Base-by-base conservation (phyloP, 768 basidiomycete genomes). In the Mycena vitilis region DNA sequence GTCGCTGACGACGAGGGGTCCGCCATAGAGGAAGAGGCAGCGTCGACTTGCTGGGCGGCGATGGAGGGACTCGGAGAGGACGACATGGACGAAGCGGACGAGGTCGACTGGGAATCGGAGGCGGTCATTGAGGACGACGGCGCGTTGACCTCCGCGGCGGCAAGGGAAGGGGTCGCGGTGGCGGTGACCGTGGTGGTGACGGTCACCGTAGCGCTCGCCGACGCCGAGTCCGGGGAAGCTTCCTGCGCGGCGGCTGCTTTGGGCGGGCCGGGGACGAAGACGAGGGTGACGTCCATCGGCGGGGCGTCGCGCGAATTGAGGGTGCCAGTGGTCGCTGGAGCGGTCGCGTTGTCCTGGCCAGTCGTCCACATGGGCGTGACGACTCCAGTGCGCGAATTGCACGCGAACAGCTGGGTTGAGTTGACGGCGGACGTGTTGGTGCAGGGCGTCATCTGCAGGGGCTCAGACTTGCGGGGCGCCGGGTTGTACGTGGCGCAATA, bases 401-500 rank as follows among this genome's bases (percentile, higher is more conserved):
- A 93, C 38, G 83, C 77, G 76, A 93, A 94, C 6, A 80, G 70
- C 75, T 94, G 92, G 69, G 72, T 85, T 80, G 52, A 45, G 58
- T 57, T 5, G 30, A 30, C 5, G 2, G 30, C 30, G 51, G 63
- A 66, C 18, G 49, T 18, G 58, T 71, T 68, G 30, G 67, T 68
- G 71, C 89, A 93, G 11, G 73, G 74, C 57, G 82, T 76, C 75
- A 87, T 82, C 7, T 82, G 84, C 74, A 93, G 80, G 5, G 86
- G 84, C n/a, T 83, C 80, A 2, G 86, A 80, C 2, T 76, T 71
- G 6, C 79, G 63, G 2, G 89, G 89, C 36, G 82, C 78, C 4
- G 88, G 82, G 69, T 91, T 82, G 74, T 86, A 92, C 6, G 90
- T 92, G 6, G 86, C 88, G 68, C 91, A n/a, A n/a, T n/a, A n/a